Base-by-base conservation (phyloP, 2,329 filamentous ascomycete species). In the Paecilomyces fulvus region DNA sequence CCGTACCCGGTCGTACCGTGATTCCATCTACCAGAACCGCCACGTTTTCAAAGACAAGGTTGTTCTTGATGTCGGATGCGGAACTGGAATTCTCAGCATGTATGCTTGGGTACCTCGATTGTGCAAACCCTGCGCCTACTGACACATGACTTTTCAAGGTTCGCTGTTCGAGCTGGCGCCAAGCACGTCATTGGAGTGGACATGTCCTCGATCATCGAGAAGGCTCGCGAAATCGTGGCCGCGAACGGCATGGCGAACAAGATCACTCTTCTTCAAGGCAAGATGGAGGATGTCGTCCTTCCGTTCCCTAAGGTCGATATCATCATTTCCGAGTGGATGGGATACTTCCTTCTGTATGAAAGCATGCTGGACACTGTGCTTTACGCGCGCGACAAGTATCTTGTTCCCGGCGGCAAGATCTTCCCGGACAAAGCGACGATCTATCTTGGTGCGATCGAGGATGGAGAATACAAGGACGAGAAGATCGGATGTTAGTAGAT, bases 261-360 rank as follows among this genome's bases (percentile, higher is more conserved):
- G 83, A 96, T 99, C 74, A 97, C 94, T 54, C 84, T 99, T 58
- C 84, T 99, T 62, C 94, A 97, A 80, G 94, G 94, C 73, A 99
- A 99, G 84, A 99, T 99, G 94, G 94, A 99, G 80, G 94, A 99
- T 79, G 91, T 99, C 50, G 81, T 88, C 69, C 81, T 99, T 60
- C 94, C 94, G 20, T 96, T 88, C 76, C 88, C 90, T 69, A 89
- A 97, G 77, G 94, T 99, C 63, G 94, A 99, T 71, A 99, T 99
- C 73, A 99, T 99, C 78, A 95, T 99, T 73, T 97, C 92, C 1
- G 94, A 99, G 80, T 99, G 94, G 94, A 99, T 99, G 94, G 94
- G 94, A 31, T 99, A 99, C 80, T 97, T 97, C 80, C 80, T 99
- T 54, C 85, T 99, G 59, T 99, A 99, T 77, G 94, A 99, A 84